Conservation (phyloP, 352 stramenopile genomes). For the Halophytophthora batemanensis region DNA sequence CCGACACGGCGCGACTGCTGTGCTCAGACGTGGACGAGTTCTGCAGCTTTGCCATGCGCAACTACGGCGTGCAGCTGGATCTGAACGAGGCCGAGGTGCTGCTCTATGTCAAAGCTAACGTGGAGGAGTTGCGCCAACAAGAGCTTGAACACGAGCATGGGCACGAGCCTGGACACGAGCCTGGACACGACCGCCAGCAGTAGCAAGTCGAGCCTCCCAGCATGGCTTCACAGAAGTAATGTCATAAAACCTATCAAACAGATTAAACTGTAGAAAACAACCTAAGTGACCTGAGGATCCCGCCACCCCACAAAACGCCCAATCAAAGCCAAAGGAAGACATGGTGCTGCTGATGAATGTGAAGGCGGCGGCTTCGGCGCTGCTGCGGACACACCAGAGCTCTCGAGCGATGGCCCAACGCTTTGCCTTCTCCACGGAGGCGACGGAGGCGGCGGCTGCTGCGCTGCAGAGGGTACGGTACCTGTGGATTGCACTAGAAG, state of each 20-base stretch:
- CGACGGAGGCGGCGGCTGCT: slow-evolving; percentile 65
- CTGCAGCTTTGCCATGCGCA: slow-evolving; percentile 52
- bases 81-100: slow-evolving; percentile 57
- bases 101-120: slow-evolving; percentile 67
- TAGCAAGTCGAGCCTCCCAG: too few relatives aligned
- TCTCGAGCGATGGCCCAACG: slow-evolving; percentile 11
- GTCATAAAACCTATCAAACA: slow-evolving; percentile 1
- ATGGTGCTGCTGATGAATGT: slow-evolving; percentile 42
- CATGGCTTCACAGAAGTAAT: too few relatives aligned
- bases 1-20: slow-evolving; percentile 55
- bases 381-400: slow-evolving; percentile 24
- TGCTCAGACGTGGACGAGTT: slow-evolving; percentile 65
- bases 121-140: slow-evolving; percentile 52
- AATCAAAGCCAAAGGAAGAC: background rate
- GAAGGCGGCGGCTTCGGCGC: slow-evolving; percentile 29
- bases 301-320: slow-evolving; percentile 4
- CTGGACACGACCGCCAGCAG: too few relatives aligned
- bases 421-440: slow-evolving; percentile 56
- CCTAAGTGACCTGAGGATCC: too few relatives aligned
- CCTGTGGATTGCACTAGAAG: too few relatives aligned
- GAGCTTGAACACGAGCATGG: slow-evolving; percentile 12
- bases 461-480: slow-evolving; percentile 61
- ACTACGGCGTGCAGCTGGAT: slow-evolving; percentile 67
- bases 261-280: too few relatives aligned
- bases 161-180: too few relatives aligned